A percentile compares a stretch with the other conserved stretches of the same genome.
Evolutionary conservation across 1,139 yeast genomes (phyloP).

Genomic region (Oligophagozyma castellii): DNA sequence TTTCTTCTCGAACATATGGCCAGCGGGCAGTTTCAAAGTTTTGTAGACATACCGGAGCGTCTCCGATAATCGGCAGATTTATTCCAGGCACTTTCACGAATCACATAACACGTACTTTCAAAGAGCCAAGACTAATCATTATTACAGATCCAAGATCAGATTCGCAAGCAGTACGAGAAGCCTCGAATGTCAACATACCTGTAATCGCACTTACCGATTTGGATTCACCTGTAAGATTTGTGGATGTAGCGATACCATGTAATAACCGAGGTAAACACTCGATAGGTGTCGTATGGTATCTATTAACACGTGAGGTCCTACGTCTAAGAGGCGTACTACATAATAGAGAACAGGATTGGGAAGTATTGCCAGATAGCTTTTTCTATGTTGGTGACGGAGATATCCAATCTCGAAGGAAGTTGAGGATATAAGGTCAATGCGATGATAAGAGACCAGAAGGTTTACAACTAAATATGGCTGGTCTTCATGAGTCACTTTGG

Average conservation of each 20-base stretch:
- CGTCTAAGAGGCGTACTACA: constrained; percentile 98
- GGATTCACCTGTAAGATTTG: constrained; percentile 98
- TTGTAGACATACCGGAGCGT: constrained; percentile 99
- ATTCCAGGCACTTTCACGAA: constrained; percentile 99
- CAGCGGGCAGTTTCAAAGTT: constrained; percentile 99
- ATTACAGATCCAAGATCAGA: constrained; percentile 99
- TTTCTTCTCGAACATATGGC: constrained; percentile 98
- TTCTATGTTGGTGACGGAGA: too few species aligned
- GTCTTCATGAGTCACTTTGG: too few species aligned
- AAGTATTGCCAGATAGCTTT: constrained; percentile 99
- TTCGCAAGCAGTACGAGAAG: constrained; percentile 99
- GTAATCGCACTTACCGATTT: constrained; percentile 97
- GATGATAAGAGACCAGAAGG: too few species aligned
- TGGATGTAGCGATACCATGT: constrained; percentile 99
- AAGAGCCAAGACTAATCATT: constrained; percentile 98
- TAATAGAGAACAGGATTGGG: constrained; percentile 95
- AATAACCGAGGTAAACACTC: constrained; percentile 99
- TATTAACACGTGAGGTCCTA: constrained; percentile 97
- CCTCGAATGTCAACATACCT: constrained; percentile 99
- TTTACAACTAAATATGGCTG: too few species aligned
- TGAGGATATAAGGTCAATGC: too few species aligned
- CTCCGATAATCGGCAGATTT: constrained; percentile 99
- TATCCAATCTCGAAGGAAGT: too few species aligned
- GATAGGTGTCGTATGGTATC: constrained; percentile 99
- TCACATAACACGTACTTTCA: constrained; percentile 99